These are phyloP conservation scores for Venturia aucupariae DNA, from an alignment of 2,329 filamentous ascomycete species.

Conservation along the genomic window DNA sequence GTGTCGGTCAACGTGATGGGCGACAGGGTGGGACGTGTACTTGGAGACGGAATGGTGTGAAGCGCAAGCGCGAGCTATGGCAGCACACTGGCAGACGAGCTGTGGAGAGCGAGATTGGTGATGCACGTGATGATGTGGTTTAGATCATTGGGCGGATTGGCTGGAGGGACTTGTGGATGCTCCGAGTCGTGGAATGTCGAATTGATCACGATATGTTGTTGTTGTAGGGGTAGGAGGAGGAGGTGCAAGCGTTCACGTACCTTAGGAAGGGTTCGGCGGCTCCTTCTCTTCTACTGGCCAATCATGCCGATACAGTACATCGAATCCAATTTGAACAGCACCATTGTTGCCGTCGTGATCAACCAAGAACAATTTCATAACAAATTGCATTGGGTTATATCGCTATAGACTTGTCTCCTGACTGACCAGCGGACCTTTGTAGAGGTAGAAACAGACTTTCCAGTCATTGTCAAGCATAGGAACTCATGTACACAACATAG, in stretches of 20 bases:
- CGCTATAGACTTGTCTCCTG: not conserved
- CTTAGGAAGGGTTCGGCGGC: not conserved
- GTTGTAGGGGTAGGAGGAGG: not conserved
- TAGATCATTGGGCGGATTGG: not conserved
- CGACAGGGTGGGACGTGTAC: not conserved
- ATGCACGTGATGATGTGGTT: not conserved
- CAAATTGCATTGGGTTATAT: not conserved
- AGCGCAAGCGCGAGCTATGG: not conserved
- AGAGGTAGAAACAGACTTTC: not conserved
- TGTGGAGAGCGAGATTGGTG: not conserved
- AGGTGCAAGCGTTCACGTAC: not conserved
- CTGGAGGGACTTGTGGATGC: not conserved
- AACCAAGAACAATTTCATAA: not conserved
- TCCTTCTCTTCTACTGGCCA: not conserved
- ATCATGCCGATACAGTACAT: not conserved
- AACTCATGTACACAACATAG: not conserved
- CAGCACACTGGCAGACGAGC: not conserved
- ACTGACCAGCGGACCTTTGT: not conserved
- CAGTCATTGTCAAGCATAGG: not conserved
- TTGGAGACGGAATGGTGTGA: not conserved
- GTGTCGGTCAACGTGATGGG: conserved; percentile 13
- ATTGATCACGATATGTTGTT: not conserved
- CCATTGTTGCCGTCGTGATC: not conserved
- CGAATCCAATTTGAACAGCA: not conserved
- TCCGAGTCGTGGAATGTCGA: not conserved